Base-by-base conservation (phyloP, 2,329 filamentous ascomycete genomes). In the Colletotrichum horii region DNA sequence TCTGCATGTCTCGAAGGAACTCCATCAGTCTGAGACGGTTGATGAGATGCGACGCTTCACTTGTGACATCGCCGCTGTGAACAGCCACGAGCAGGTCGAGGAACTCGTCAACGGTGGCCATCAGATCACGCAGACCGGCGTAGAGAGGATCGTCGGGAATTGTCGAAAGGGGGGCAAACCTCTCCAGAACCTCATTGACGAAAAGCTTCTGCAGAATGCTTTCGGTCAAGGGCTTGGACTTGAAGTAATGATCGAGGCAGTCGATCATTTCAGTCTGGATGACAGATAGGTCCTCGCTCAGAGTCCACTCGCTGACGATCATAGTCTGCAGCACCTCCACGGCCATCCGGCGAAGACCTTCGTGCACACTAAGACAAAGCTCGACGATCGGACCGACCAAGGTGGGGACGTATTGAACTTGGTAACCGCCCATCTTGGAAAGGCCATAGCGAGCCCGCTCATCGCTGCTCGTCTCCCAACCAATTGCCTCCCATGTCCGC, bases 251-350 rank as follows among this genome's bases (percentile, higher is more conserved):
- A 82, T 99, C 97, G 70, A 99, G 87, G 78, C 95, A 97, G 80
- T 98, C 96, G 79, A 99, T 98, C 88, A 98, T 96, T 84, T 98
- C 97, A 3, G 96, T 97, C 84, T 98, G 96, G 67, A 99, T 94
- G 64, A 97, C 93, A 4, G 94, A 94, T 64, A 99, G 87, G 82
- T 98, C 96, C 82, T 98, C 95, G 82, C 96, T 98, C 78, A 99
- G 85, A 19, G 96, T 96, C 97, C 97, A 99, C 84, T 99, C 97
- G 85, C 96, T 98, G 79, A 98, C 93, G 80, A 99, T 98, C 97
- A 99, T 99, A 4, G 96, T 98, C 83, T 98, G 96, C 77, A 99
- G 85, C 24, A 99, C 94, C 83, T 98, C 95, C 34, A 98, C 96
- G 1, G 96, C 97, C 84, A 98, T 97, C 77, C 92, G 92, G 76